Evolutionary conservation across 257 asterid genomes (phyloP), one percentile per base, ranked within the genome.

Genomic region (Lantana camara): DNA sequence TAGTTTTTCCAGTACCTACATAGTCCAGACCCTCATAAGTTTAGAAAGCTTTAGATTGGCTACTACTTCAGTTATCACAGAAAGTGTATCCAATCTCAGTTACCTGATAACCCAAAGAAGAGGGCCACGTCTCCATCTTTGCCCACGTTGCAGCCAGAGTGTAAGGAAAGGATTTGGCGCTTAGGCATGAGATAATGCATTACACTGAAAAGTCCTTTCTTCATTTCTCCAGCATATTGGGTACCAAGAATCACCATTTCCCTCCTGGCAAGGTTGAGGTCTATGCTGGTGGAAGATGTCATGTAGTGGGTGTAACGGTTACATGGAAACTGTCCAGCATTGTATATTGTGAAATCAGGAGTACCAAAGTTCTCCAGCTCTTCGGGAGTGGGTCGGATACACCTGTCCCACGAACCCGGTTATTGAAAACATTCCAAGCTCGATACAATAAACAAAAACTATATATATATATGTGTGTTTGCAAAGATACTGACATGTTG

Each of bases 121-220:
- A 91, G 91, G 67, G 98, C 98, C 1, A 88, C 98, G 67, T 91
- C 96, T 60, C 98, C 98, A 9, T 67, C 82, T 73, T 86, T 91
- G 14, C 96, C 96, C 91, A 88, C 73, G 68, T 92, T 92, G 71
- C 96, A 84, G 13, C 98, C 98, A 1, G 98, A 91, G 82, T 91
- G 98, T 9, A 92, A 70, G 38, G 98, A 89, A 54, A 92, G 96
- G 63, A 92, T 87, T 19, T 80, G 82, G 2, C 98, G 95, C 83
- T 80, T 86, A 57, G 98, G 98, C 98, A 92, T 92, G 79, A 92
- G 95, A 75, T 92, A 92, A 73, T 89, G 98, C 98, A 92, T 92
- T 1, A 92, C 53, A 19, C 98, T 75, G 81, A 92, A 92, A 35
- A 92, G 84, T 5, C 98, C 98, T 71, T 91, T 91, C 85, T 91